phyloP scores from a whole-genome alignment of 331 rosid genomes.

The Spiraea crenata region DNA sequence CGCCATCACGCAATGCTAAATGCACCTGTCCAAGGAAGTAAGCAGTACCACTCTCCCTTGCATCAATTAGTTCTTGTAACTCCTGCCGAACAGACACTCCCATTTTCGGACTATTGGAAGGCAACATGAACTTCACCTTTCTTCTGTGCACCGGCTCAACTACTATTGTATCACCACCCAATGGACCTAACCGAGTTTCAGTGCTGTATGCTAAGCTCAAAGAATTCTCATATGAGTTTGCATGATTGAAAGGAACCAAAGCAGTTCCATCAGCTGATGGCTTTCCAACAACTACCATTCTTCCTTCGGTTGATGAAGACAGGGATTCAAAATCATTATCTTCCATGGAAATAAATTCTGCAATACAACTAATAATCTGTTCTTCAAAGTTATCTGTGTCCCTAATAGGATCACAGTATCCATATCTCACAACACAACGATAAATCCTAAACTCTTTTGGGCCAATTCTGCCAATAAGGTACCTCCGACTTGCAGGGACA shows the following conservation, averaged over 20 bases:
- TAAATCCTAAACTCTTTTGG: slow-evolving; percentile 56
- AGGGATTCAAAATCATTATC: slow-evolving; percentile 49
- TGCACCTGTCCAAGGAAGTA: slow-evolving; percentile 75
- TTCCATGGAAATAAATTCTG: slow-evolving; percentile 68
- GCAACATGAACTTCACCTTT: slow-evolving; percentile 70
- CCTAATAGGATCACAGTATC: slow-evolving; percentile 63
- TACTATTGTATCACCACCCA: slow-evolving; percentile 14
- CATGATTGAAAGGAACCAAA: slow-evolving; percentile 49
- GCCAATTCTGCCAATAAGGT: slow-evolving; percentile 71
- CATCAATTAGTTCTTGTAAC: slow-evolving; percentile 60
- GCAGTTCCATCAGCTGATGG: slow-evolving; percentile 49
- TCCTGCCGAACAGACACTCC: slow-evolving; percentile 50
- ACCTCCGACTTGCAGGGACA: slow-evolving; percentile 56
- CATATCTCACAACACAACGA: slow-evolving; percentile 75
- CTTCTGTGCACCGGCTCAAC: slow-evolving; percentile 28
- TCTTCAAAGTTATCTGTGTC: slow-evolving; percentile 70
- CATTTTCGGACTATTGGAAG: slow-evolving; percentile 60
- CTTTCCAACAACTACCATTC: slow-evolving; percentile 58
- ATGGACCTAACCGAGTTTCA: slow-evolving; percentile 41
- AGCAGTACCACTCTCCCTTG: slow-evolving; percentile 83
- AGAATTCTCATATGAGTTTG: slow-evolving; percentile 8
- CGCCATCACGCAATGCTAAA: slow-evolving; percentile 49
- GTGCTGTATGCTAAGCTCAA: slow-evolving; percentile 16
- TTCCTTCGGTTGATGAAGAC: slow-evolving; percentile 47
- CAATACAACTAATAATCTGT: slow-evolving; percentile 63